Percentiles rank a stretch among this genome's conserved stretches.
Evolutionary conservation across 768 basidiomycete species (phyloP).

Genomic region (Pisolithus microcarpus): DNA sequence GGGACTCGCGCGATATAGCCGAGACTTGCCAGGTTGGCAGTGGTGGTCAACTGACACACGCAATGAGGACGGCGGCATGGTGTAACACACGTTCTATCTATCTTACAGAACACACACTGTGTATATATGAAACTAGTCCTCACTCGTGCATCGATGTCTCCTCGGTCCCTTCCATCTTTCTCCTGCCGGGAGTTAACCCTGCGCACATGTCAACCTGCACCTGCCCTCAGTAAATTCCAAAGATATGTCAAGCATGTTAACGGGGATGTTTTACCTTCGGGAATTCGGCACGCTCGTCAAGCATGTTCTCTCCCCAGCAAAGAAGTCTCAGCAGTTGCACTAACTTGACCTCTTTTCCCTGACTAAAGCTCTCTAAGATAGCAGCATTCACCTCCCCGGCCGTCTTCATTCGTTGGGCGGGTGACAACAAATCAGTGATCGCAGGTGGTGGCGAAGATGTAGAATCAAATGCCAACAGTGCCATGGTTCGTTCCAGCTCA

Average conservation of each 20-base stretch:
- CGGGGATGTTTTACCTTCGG: constrained; percentile 49
- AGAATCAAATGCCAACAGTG: constrained; percentile 76
- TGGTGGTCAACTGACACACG: not conserved
- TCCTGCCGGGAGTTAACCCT: constrained; percentile 11
- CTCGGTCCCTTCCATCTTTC: constrained; percentile 9
- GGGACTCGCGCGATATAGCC: not conserved
- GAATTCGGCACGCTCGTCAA: constrained; percentile 74
- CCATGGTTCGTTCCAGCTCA: constrained; percentile 94
- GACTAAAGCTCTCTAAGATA: constrained; percentile 85
- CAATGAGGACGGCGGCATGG: not conserved
- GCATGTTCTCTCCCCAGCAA: constrained; percentile 79
- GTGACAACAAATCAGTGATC: constrained; percentile 75
- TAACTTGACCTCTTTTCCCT: constrained; percentile 89
- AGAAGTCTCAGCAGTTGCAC: constrained; percentile 75
- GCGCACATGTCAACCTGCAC: constrained; percentile 28
- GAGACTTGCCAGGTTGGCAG: too few relatives aligned
- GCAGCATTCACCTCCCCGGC: constrained; percentile 94
- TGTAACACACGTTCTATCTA: not conserved
- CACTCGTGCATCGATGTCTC: constrained; percentile 19
- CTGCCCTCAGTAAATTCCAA: constrained; percentile 19
- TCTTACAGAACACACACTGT: constrained; percentile 1
- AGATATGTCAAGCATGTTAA: constrained; percentile 1
- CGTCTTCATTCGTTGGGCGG: constrained; percentile 87
- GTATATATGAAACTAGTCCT: constrained; percentile 1
- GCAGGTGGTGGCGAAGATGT: constrained; percentile 44